Percentiles rank a stretch among this genome's conserved stretches.
phyloP scores from a whole-genome alignment of 306 rosid genomes.

The Ammopiptanthus mongolicus region DNA sequence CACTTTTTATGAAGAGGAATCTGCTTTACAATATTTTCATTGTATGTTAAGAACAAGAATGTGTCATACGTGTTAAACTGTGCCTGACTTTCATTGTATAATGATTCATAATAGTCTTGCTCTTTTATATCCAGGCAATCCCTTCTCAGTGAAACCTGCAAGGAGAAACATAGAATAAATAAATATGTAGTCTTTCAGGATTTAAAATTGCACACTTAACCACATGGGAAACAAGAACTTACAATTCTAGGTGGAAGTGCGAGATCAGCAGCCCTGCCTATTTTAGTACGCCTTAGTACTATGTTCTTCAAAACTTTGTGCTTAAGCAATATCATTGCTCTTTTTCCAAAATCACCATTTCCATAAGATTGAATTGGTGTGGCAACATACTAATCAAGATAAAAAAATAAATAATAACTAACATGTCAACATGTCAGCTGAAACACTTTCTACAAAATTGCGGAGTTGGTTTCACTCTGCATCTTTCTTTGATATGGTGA shows the following conservation, averaged over 20 bases:
- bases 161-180: constrained; percentile 4
- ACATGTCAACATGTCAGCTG: neutral
- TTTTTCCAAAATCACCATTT: constrained; percentile 24
- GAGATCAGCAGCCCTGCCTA: constrained; percentile 90
- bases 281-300: constrained; percentile 80
- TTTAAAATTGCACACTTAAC: neutral
- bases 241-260: constrained; percentile 96
- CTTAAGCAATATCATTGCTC: constrained; percentile 81
- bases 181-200: neutral
- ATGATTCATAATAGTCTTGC: constrained; percentile 80
- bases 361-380: constrained; percentile 54
- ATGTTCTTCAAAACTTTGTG: constrained; percentile 66
- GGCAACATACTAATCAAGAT: constrained; percentile 54
- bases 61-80: constrained; percentile 70
- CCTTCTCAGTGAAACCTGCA: constrained; percentile 75
- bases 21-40: neutral
- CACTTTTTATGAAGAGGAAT: neutral
- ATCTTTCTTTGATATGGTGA: neutral
- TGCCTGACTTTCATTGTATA: constrained; percentile 81
- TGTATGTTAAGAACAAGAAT: constrained; percentile 1
- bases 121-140: constrained; percentile 74
- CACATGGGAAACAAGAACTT: constrained; percentile 33
- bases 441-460: neutral
- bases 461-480: neutral
- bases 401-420: constrained; percentile 10